Conservation (phyloP, 768 basidiomycete species). For the Xerocomellus intermedius region DNA sequence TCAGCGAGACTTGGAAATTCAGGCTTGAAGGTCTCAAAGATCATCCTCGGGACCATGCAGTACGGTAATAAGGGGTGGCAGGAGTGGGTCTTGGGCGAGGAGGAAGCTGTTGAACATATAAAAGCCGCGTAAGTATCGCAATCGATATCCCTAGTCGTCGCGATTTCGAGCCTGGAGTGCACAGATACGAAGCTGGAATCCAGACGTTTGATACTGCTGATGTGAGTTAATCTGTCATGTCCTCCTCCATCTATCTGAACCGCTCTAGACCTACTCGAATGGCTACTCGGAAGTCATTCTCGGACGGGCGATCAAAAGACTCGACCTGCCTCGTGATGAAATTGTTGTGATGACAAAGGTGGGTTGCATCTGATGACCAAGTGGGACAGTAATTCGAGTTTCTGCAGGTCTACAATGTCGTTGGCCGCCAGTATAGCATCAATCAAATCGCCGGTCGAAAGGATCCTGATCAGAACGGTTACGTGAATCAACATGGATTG, state of each 20-base stretch:
- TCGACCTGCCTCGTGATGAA: constrained; percentile 66
- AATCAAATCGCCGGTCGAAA: constrained; percentile 13
- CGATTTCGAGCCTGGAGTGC: not conserved
- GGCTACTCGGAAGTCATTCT: constrained; percentile 64
- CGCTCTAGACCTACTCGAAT: constrained; percentile 56
- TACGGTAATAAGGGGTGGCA: constrained; percentile 51
- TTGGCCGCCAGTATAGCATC: constrained; percentile 18
- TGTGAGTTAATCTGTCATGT: constrained; percentile 15
- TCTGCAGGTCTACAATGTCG: constrained; percentile 43
- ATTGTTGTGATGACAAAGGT: constrained; percentile 81
- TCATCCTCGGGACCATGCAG: constrained; percentile 51
- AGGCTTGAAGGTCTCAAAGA: constrained; percentile 49
- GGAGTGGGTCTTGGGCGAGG: constrained; percentile 50
- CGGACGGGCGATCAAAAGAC: constrained; percentile 69
- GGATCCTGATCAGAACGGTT: constrained; percentile 39
- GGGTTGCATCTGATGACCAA: not conserved
- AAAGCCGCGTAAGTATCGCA: constrained; percentile 41
- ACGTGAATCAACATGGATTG: constrained; percentile 47
- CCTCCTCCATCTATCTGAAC: not conserved
- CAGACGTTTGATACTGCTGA: constrained; percentile 38
- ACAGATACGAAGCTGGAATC: constrained; percentile 36
- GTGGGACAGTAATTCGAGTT: not conserved
- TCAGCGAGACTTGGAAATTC: constrained; percentile 45
- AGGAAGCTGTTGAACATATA: constrained; percentile 44
- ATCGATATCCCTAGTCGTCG: not conserved